Conservation (phyloP, 2,329 filamentous ascomycete species). For the Paecilomyces fulvus region DNA sequence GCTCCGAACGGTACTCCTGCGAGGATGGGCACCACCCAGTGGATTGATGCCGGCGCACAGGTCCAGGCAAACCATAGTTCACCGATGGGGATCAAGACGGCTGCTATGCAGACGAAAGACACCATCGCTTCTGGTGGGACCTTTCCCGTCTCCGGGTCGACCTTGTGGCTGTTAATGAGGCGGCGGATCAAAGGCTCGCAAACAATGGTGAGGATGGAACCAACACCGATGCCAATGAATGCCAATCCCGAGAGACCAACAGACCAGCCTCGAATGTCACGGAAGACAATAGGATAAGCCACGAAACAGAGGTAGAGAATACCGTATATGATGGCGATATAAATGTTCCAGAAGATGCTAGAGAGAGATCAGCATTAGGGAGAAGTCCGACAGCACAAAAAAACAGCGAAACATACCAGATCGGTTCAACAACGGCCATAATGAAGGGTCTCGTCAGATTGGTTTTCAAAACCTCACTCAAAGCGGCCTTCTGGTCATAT, state of each 20-base stretch:
- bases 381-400: neutral
- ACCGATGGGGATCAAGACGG: constrained; percentile 64
- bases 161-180: constrained; percentile 67
- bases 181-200: constrained; percentile 61
- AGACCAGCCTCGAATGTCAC: constrained; percentile 65
- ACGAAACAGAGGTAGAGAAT: constrained; percentile 88
- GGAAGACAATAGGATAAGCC: constrained; percentile 79
- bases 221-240: constrained; percentile 64
- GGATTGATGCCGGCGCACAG: constrained; percentile 64
- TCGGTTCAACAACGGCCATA: constrained; percentile 72
- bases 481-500: constrained; percentile 63
- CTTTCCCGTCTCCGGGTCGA: constrained; percentile 66
- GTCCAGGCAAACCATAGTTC: constrained; percentile 88
- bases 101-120: constrained; percentile 67
- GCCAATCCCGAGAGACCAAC: constrained; percentile 65
- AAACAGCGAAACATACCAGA: constrained; percentile 49
- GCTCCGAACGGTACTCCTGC: constrained; percentile 72
- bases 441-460: constrained; percentile 72
- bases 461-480: constrained; percentile 59
- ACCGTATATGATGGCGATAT: constrained; percentile 69
- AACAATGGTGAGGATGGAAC: constrained; percentile 44
- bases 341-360: constrained; percentile 65
- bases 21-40: constrained; percentile 71
- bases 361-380: constrained; percentile 3
- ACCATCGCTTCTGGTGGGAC: constrained; percentile 73